These are phyloP conservation scores for Pythium dissotocum DNA, from an alignment of 352 stramenopile species.

Conservation along the genomic window DNA sequence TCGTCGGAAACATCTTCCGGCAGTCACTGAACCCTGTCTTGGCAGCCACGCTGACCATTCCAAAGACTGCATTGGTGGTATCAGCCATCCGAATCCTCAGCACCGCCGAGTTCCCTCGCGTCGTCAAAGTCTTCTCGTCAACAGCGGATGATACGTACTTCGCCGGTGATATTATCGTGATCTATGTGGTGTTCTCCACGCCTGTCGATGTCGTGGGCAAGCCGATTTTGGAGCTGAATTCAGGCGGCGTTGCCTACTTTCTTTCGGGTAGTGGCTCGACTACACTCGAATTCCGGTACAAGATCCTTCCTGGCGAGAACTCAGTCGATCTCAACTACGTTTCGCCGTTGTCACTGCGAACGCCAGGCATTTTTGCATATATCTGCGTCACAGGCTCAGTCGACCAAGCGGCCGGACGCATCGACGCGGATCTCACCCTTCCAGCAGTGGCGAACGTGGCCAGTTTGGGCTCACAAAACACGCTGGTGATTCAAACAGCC, in stretches of 20 bases:
- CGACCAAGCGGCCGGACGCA: neutral
- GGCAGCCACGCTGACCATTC: slow-evolving; percentile 32
- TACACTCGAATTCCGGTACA: slow-evolving; percentile 67
- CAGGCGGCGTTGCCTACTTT: slow-evolving; percentile 53
- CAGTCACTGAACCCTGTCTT: slow-evolving; percentile 39
- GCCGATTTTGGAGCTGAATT: slow-evolving; percentile 70
- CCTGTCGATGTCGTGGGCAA: slow-evolving; percentile 50
- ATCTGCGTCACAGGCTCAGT: slow-evolving; percentile 18
- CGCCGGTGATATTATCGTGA: slow-evolving; percentile 56
- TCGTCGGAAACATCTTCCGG: slow-evolving; percentile 48
- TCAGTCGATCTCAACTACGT: slow-evolving; percentile 54
- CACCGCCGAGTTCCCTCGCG: slow-evolving; percentile 31
- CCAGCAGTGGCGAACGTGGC: slow-evolving; percentile 22
- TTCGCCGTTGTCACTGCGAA: slow-evolving; percentile 43
- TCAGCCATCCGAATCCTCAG: slow-evolving; percentile 36
- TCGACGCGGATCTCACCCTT: slow-evolving; percentile 46
- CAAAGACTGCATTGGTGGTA: slow-evolving; percentile 10
- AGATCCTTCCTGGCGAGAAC: slow-evolving; percentile 45
- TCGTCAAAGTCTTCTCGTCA: slow-evolving; percentile 45
- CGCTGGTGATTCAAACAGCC: slow-evolving; percentile 45
- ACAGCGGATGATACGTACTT: slow-evolving; percentile 55
- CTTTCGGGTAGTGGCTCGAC: slow-evolving; percentile 46
- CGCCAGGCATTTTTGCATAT: slow-evolving; percentile 18
- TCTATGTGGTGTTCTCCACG: slow-evolving; percentile 54
- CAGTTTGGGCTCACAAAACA: slow-evolving; percentile 38